phyloP scores from a whole-genome alignment of 371 early-diverging fungal genomes.

The Gilbertella persicaria region DNA sequence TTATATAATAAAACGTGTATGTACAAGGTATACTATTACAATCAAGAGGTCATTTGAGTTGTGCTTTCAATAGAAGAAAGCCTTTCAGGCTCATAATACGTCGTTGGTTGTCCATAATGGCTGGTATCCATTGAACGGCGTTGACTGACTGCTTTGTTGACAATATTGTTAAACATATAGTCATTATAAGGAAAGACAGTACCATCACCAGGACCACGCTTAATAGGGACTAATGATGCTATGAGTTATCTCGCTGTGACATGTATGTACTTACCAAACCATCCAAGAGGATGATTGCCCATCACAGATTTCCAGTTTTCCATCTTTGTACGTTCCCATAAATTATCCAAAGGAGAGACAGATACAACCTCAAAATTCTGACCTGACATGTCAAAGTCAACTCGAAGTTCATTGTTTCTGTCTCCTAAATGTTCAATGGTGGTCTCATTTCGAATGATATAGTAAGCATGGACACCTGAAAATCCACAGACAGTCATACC shows the following conservation, averaged over 20 bases:
- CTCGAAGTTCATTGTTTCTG: constrained; percentile 43
- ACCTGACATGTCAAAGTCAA: constrained; percentile 48
- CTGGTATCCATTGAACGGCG: constrained; percentile 11
- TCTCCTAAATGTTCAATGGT: constrained; percentile 58
- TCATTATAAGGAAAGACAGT: constrained; percentile 53
- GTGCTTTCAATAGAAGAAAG: constrained; percentile 24
- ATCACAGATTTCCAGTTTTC: constrained; percentile 50
- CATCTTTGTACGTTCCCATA: constrained; percentile 46
- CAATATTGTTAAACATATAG: constrained; percentile 37
- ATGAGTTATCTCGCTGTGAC: too few species aligned
- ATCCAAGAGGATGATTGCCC: constrained; percentile 35
- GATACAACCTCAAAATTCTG: constrained; percentile 49
- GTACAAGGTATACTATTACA: neutral
- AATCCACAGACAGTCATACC: constrained; percentile 50
- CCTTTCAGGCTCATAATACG: constrained; percentile 11
- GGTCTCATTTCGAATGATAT: constrained; percentile 55
- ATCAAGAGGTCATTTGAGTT: constrained; percentile 15
- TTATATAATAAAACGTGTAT: neutral
- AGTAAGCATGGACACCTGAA: constrained; percentile 47
- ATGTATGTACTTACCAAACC: constrained; percentile 49
- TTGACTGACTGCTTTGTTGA: constrained; percentile 47
- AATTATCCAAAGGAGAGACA: constrained; percentile 41
- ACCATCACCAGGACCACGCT: constrained; percentile 51
- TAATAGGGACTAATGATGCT: constrained; percentile 47
- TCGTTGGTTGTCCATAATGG: constrained; percentile 4